Conservation (phyloP, 2,329 filamentous ascomycete genomes). For the Fusarium miscanthi region DNA sequence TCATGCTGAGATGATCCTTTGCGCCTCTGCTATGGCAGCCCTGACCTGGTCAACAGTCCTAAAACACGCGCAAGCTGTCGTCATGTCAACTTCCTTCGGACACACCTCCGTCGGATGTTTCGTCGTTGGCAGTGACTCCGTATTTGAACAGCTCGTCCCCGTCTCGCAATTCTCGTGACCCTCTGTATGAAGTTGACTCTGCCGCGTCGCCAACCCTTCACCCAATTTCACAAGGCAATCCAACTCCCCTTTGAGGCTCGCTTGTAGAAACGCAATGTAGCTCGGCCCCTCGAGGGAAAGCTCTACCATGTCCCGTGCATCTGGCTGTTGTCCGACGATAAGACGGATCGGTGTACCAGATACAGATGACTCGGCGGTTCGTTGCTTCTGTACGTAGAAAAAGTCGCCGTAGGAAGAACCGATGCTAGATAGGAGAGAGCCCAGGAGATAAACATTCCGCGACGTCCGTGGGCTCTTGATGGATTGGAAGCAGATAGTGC, state of each 20-base stretch:
- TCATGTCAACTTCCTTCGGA: conserved; percentile 30
- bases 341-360: not conserved
- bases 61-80: conserved; percentile 23
- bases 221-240: not conserved
- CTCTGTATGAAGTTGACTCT: conserved; percentile 24
- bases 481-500: conserved; percentile 8
- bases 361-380: not conserved
- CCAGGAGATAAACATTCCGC: not conserved
- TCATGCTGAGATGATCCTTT: not conserved
- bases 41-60: conserved; percentile 22
- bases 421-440: not conserved
- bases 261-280: not conserved
- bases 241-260: not conserved
- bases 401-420: conserved; percentile 15
- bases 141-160: conserved; percentile 25
- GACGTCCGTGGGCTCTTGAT: conserved; percentile 15
- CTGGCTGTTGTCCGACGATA: not conserved
- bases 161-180: conserved; percentile 31
- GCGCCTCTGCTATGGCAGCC: conserved; percentile 13
- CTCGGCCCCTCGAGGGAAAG: not conserved
- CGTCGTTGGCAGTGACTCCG: not conserved
- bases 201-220: conserved; percentile 6
- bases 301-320: conserved; percentile 1
- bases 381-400: conserved; percentile 16
- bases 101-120: conserved; percentile 28